Evolutionary conservation across 306 rosid genomes (phyloP).

Genomic region (Pachyrhizus erosus): DNA sequence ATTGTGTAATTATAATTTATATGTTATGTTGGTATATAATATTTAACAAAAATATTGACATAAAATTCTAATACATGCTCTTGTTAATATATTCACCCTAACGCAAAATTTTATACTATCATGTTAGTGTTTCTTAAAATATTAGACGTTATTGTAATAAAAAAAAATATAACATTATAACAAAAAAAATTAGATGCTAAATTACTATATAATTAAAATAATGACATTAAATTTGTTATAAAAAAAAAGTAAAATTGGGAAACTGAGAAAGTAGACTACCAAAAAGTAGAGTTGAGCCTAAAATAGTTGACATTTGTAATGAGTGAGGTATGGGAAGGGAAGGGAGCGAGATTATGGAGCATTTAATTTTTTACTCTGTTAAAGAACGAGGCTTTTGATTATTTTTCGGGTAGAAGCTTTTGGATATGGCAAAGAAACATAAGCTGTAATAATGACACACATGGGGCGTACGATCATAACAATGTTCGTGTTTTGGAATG

Average conservation of each 20-base stretch:
- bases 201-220: background rate
- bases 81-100: background rate
- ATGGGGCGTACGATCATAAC: constrained; percentile 28
- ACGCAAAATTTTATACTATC: too few relatives aligned
- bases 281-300: background rate
- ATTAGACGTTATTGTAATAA: too few relatives aligned
- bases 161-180: too few relatives aligned
- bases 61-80: too few relatives aligned
- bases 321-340: background rate
- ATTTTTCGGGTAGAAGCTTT: background rate
- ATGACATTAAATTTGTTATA: background rate
- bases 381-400: background rate
- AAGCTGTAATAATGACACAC: constrained; percentile 32
- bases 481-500: constrained; percentile 9
- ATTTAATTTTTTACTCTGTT: constrained; percentile 1
- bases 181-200: background rate
- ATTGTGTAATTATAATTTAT: background rate
- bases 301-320: background rate
- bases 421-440: constrained; percentile 31
- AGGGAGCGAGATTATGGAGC: background rate
- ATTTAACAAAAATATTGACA: too few relatives aligned
- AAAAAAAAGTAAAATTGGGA: background rate
- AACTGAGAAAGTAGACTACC: background rate
- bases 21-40: too few relatives aligned
- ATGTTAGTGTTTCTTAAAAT: too few relatives aligned